These are phyloP conservation scores for Pistacia atlantica DNA, from an alignment of 345 rosid species.

Conservation along the genomic window DNA sequence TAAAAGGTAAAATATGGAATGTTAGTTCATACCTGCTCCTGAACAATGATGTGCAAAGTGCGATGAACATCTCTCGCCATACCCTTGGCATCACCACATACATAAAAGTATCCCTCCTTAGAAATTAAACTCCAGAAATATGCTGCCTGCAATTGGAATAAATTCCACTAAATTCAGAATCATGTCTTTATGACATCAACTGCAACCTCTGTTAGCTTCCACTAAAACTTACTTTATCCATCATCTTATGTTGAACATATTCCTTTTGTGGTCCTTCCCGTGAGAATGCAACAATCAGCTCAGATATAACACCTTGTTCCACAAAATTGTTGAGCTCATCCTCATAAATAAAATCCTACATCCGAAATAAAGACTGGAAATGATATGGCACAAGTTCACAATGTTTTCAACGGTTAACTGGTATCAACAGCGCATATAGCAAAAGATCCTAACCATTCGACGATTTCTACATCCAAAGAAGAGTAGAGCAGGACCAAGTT, in stretches of 20 bases:
- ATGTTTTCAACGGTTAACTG: slow-evolving; percentile 7
- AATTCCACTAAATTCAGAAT: not conserved
- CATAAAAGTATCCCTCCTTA: slow-evolving; percentile 65
- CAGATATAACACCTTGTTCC: slow-evolving; percentile 75
- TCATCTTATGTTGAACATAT: slow-evolving; percentile 96
- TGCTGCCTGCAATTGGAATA: slow-evolving; percentile 32
- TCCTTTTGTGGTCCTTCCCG: slow-evolving; percentile 95
- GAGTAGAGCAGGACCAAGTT: slow-evolving; percentile 72
- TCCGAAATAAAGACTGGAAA: slow-evolving; percentile 4
- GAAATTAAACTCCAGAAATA: slow-evolving; percentile 56
- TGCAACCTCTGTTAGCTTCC: not conserved
- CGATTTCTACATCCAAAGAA: slow-evolving; percentile 96
- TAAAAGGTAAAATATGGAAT: not conserved
- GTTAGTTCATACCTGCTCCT: slow-evolving; percentile 56
- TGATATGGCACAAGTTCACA: not conserved
- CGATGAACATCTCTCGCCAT: slow-evolving; percentile 87
- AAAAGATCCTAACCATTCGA: slow-evolving; percentile 51
- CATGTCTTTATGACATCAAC: not conserved
- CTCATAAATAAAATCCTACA: slow-evolving; percentile 77
- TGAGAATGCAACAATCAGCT: slow-evolving; percentile 81
- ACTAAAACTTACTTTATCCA: slow-evolving; percentile 56
- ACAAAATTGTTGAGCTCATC: slow-evolving; percentile 74
- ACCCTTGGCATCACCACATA: slow-evolving; percentile 93
- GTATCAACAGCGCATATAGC: not conserved
- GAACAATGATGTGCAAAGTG: slow-evolving; percentile 65